These are phyloP conservation scores for Cymbomonas tetramitiformis DNA, from an alignment of 139 green algal genomes.

Conservation along the genomic window DNA sequence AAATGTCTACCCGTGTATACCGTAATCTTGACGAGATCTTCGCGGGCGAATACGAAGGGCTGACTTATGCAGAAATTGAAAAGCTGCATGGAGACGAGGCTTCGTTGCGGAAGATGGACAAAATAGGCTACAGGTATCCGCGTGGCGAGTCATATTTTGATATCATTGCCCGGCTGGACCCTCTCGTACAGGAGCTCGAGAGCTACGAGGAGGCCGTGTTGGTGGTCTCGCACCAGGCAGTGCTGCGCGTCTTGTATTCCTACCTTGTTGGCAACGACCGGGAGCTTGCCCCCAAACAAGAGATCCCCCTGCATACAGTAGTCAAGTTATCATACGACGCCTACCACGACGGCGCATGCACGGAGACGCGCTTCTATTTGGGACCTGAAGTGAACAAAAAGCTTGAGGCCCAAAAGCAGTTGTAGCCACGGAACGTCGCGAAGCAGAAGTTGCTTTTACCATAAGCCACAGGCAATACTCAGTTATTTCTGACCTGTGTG, in stretches of 20 bases:
- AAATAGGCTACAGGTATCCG: slow-evolving; percentile 34
- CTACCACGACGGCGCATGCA: slow-evolving; percentile 2
- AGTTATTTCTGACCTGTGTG: no score
- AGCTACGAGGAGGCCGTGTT: slow-evolving; percentile 27
- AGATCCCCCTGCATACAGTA: slow-evolving; percentile 34
- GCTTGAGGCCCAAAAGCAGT: no score
- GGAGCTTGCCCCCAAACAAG: slow-evolving; percentile 1
- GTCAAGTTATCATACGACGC: slow-evolving; percentile 24
- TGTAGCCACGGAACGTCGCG: no score
- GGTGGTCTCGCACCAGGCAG: slow-evolving; percentile 33
- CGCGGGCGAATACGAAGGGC: slow-evolving; percentile 36
- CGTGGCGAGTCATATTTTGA: slow-evolving; percentile 39
- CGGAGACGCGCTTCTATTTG: no score
- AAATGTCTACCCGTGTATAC: slow-evolving; percentile 17
- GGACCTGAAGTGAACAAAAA: no score
- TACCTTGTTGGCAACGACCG: slow-evolving; percentile 34
- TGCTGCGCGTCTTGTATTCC: slow-evolving; percentile 32
- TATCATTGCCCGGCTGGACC: slow-evolving; percentile 29
- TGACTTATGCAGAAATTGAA: slow-evolving; percentile 41
- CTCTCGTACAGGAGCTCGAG: slow-evolving; percentile 24
- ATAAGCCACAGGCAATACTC: no score
- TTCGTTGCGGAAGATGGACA: slow-evolving; percentile 16
- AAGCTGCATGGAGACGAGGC: slow-evolving; percentile 29
- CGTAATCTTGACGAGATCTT: slow-evolving; percentile 36
- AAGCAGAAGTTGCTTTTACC: no score